A percentile compares a stretch with the other conserved stretches of the same genome.
These are phyloP conservation scores for Punctularia strigosozonata DNA, from an alignment of 768 basidiomycete genomes.

Conservation along the genomic window DNA sequence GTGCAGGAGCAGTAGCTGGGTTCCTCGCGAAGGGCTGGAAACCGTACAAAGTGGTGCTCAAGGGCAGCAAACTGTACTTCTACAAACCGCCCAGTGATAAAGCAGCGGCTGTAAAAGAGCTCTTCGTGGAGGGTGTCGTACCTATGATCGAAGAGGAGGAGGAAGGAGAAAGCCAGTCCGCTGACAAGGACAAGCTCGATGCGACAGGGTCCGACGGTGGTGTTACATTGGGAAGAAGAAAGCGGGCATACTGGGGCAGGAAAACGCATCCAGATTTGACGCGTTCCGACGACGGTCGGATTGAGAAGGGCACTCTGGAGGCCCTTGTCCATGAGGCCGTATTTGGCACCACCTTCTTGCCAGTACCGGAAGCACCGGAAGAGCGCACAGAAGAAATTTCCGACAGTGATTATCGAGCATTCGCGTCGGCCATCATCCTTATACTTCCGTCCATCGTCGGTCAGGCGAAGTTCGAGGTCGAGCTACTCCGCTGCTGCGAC, in stretches of 20 bases:
- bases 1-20: constrained; percentile 10
- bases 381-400: constrained; percentile 9
- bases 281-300: constrained; percentile 22
- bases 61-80: constrained; percentile 77
- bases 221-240: constrained; percentile 31
- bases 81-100: constrained; percentile 76
- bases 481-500: constrained; percentile 54
- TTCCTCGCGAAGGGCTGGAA: constrained; percentile 72
- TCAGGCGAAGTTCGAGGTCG: constrained; percentile 49
- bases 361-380: constrained; percentile 2
- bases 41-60: constrained; percentile 71
- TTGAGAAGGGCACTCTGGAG: constrained; percentile 63
- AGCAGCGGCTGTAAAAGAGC: constrained; percentile 47
- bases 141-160: constrained; percentile 42
- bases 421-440: constrained; percentile 49
- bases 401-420: no score
- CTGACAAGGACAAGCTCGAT: constrained; percentile 11
- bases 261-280: constrained; percentile 61
- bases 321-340: constrained; percentile 74
- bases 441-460: constrained; percentile 47
- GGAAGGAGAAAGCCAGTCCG: constrained; percentile 16
- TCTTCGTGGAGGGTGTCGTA: constrained; percentile 61
- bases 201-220: constrained; percentile 13
- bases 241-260: constrained; percentile 69
- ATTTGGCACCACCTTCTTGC: constrained; percentile 60